Evolutionary conservation across 352 stramenopile genomes (phyloP), one percentile per base, ranked within the genome.

Genomic region (Pythium coloratum): DNA sequence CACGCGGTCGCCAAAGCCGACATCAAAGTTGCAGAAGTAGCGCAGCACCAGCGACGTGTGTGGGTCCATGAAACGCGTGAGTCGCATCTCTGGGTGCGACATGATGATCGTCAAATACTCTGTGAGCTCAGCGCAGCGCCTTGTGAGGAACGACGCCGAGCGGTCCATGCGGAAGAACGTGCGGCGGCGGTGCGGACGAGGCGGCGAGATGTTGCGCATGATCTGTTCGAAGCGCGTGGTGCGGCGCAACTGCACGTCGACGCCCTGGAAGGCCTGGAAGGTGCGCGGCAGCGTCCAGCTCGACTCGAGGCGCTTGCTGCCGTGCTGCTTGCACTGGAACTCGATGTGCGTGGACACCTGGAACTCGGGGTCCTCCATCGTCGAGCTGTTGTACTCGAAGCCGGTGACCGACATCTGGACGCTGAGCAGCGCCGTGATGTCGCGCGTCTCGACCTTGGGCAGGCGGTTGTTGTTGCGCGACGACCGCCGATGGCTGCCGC

Each of bases 1-100:
- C 18, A 80, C 47, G 2, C 82, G 69, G 14, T 65, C 72, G 2
- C 66, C 67, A 28, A 95, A 85, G 4, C 81, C 85, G 0, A 75
- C 80, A 55, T 95, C 85, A 69, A 92, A 94, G 71, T 95, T 89
- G 64, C 83, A 90, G 57, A 95, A 95, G 67, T 78, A 91, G 2
- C 86, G 85, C 62, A 95, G 44, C 28, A 91, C 76, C 1, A 90
- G 78, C 60, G 87, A 84, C 38, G 87, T 82, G 28, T 77, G 71
- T 10, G 83, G 82, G 69, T 93, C 85, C 24, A 91, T 32, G 68
- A 95, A 95, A 26, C 81, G 71, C 28, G 77, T 90, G 20, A 95
- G 75, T 2, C 84, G 75, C 73, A 94, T 78, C 60, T 71, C 73
- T 14, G 70, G 64, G 36, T 63, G 72, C 26, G 68, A 55, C 13